phyloP scores from a whole-genome alignment of 2,329 filamentous ascomycete genomes.

The Diaporthe vexans region DNA sequence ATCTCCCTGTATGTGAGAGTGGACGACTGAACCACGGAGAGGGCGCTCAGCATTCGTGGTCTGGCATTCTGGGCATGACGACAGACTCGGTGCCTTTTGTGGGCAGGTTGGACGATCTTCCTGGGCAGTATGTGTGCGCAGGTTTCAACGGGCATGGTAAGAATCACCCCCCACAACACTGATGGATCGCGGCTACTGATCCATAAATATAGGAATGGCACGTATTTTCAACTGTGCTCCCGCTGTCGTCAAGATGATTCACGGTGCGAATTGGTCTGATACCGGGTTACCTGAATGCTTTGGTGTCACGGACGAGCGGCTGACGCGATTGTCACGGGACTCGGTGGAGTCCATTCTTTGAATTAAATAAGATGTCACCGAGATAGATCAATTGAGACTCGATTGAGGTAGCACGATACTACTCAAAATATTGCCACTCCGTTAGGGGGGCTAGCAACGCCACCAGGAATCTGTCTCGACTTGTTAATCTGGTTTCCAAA shows the following conservation, averaged over 20 bases:
- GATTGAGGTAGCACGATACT: no score
- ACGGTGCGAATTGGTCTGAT: slow-evolving; percentile 54
- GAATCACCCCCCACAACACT: slow-evolving; percentile 19
- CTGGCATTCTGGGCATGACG: slow-evolving; percentile 63
- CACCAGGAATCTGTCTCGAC: no score
- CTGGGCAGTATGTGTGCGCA: slow-evolving; percentile 63
- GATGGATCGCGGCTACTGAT: neutral
- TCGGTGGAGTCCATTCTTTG: slow-evolving; percentile 37
- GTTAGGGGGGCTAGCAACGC: no score
- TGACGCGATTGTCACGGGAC: slow-evolving; percentile 25
- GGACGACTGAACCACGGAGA: slow-evolving; percentile 53
- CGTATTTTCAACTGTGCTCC: slow-evolving; percentile 62
- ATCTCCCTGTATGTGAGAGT: slow-evolving; percentile 51
- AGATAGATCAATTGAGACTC: no score
- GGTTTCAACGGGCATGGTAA: slow-evolving; percentile 64
- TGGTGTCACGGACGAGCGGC: slow-evolving; percentile 23
- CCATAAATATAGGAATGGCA: slow-evolving; percentile 50
- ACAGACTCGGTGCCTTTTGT: slow-evolving; percentile 61
- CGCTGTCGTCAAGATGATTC: slow-evolving; percentile 57
- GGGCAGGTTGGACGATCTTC: slow-evolving; percentile 55
- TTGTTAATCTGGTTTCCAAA: no score
- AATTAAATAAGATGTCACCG: neutral
- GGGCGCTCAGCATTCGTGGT: slow-evolving; percentile 61
- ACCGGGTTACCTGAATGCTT: slow-evolving; percentile 49
- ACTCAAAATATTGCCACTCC: no score